These are phyloP conservation scores for Trichosporon faecale DNA, from an alignment of 1,284 basidiomycete species.

Conservation along the genomic window DNA sequence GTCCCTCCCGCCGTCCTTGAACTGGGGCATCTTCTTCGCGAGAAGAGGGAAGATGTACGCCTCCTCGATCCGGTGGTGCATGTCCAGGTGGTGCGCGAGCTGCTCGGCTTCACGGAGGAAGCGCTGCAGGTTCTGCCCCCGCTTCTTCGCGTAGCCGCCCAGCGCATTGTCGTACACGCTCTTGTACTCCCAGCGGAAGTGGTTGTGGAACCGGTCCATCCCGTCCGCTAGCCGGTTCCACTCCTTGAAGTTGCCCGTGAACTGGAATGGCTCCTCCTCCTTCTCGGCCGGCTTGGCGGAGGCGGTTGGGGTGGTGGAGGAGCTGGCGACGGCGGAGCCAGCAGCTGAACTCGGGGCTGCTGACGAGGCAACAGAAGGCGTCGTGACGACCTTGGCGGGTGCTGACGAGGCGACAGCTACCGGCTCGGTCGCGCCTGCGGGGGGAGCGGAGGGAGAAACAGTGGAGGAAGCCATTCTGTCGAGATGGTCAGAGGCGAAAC, in stretches of 20 bases:
- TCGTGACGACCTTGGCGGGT: not conserved
- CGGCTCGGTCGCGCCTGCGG: not conserved
- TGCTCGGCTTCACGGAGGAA: conserved; percentile 56
- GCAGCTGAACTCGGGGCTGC: too few relatives aligned
- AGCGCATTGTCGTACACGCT: conserved; percentile 55
- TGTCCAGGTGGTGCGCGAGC: conserved; percentile 59
- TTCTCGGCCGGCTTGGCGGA: not conserved
- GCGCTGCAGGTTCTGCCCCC: conserved; percentile 53
- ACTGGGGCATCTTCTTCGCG: conserved; percentile 62
- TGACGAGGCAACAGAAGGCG: not conserved
- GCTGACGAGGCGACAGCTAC: not conserved
- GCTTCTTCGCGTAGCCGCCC: conserved; percentile 55
- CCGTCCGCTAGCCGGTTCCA: conserved; percentile 40
- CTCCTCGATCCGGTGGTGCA: conserved; percentile 63
- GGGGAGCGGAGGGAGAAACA: not conserved
- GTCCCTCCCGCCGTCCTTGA: conserved; percentile 51
- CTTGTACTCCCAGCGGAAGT: conserved; percentile 46
- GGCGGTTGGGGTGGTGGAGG: not conserved
- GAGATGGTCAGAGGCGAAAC: not conserved
- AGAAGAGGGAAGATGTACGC: conserved; percentile 64
- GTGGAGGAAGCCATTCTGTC: not conserved
- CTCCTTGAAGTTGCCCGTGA: conserved; percentile 8
- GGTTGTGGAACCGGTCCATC: conserved; percentile 47
- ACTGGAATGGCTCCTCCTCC: not conserved
- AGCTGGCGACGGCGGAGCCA: not conserved